Conservation (phyloP, 2,329 filamentous ascomycete species). For the Calonectria henricotiae region DNA sequence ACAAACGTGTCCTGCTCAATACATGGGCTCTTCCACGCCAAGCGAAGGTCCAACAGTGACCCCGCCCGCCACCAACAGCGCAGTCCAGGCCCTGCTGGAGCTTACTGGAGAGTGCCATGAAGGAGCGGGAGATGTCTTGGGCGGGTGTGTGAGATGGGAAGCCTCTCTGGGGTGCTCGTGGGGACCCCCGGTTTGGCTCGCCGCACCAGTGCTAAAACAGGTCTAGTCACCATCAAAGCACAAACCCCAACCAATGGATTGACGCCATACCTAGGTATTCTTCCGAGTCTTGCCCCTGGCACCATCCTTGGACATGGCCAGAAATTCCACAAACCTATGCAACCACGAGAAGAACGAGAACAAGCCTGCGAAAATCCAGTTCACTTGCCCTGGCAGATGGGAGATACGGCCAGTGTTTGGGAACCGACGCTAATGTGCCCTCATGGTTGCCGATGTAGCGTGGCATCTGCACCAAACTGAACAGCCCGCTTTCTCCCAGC, state of each 20-base stretch:
- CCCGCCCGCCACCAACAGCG: conserved; percentile 7
- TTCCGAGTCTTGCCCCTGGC: conserved; percentile 35
- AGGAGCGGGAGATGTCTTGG: conserved; percentile 17
- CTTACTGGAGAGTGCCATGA: conserved; percentile 20
- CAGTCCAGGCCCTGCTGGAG: conserved; percentile 11
- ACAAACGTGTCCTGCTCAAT: conserved; percentile 4
- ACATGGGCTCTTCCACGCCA: conserved; percentile 14
- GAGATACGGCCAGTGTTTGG: conserved; percentile 50
- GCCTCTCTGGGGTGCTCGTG: conserved; percentile 17
- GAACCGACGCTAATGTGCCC: conserved; percentile 46
- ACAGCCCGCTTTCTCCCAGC: not conserved
- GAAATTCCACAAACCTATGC: conserved; percentile 39
- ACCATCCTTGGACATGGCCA: conserved; percentile 40
- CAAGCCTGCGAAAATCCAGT: conserved; percentile 25
- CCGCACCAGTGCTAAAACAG: conserved; percentile 27
- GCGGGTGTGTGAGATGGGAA: conserved; percentile 20
- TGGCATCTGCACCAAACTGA: not conserved
- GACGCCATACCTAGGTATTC: conserved; percentile 6
- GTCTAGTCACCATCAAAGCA: conserved; percentile 7
- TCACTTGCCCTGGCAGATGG: conserved; percentile 47
- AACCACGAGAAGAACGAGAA: conserved; percentile 18
- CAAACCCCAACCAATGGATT: conserved; percentile 38
- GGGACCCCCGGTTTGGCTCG: conserved; percentile 11
- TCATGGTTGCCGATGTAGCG: conserved; percentile 40
- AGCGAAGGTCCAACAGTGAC: conserved; percentile 8